These are phyloP conservation scores for Mycosarcoma maydis DNA, from an alignment of 1,284 basidiomycete species.

Conservation along the genomic window DNA sequence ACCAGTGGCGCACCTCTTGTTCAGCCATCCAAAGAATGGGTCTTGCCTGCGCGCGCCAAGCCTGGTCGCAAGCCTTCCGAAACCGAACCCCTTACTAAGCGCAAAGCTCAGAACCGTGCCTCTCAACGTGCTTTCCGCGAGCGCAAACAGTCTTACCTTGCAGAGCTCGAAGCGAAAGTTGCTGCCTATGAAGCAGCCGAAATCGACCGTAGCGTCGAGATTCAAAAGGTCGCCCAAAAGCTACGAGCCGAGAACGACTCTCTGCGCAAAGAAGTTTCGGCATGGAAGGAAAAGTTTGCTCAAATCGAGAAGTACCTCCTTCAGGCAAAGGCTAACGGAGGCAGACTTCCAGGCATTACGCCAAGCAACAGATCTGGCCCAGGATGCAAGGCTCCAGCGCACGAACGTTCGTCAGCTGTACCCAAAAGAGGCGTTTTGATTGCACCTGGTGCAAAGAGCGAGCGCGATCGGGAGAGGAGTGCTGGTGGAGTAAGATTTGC, in stretches of 20 bases:
- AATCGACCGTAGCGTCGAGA: slow-evolving; percentile 58
- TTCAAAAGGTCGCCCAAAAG: slow-evolving; percentile 60
- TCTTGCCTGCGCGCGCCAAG: slow-evolving; percentile 63
- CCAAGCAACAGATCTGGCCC: slow-evolving; percentile 31
- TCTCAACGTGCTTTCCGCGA: slow-evolving; percentile 62
- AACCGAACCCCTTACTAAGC: slow-evolving; percentile 63
- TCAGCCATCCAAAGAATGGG: slow-evolving; percentile 63
- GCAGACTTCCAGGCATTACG: slow-evolving; percentile 9
- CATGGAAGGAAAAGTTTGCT: slow-evolving; percentile 34
- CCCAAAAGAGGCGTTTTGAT: slow-evolving; percentile 33
- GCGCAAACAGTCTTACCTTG: slow-evolving; percentile 56
- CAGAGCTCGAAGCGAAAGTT: slow-evolving; percentile 59
- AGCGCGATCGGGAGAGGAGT: slow-evolving; percentile 15
- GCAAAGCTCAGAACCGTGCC: slow-evolving; percentile 63
- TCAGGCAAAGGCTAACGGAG: slow-evolving; percentile 22
- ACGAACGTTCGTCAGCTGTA: slow-evolving; percentile 20
- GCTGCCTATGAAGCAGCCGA: slow-evolving; percentile 59
- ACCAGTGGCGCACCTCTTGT: slow-evolving; percentile 27
- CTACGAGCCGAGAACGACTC: slow-evolving; percentile 51
- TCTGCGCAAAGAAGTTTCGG: slow-evolving; percentile 39
- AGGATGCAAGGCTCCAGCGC: slow-evolving; percentile 47
- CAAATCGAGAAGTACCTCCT: slow-evolving; percentile 35
- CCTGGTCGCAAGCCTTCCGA: slow-evolving; percentile 65
- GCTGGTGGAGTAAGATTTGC: slow-evolving; percentile 25
- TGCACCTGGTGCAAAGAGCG: slow-evolving; percentile 12